phyloP scores from a whole-genome alignment of 179 eudicot genomes.

The Patellifolia procumbens region DNA sequence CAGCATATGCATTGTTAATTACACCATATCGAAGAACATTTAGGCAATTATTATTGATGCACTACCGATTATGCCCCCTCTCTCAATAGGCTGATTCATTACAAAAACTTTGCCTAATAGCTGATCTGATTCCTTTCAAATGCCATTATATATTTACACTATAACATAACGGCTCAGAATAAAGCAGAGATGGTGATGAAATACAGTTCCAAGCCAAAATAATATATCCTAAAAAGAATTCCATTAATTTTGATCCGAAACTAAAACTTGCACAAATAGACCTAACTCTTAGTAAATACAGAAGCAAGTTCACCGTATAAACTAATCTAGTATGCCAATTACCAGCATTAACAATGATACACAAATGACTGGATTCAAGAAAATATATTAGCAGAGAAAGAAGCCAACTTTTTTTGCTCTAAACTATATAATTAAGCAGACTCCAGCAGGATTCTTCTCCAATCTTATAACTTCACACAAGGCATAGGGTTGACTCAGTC shows the following conservation, averaged over 20 bases:
- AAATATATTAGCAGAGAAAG: not conserved
- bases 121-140: not conserved
- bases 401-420: not conserved
- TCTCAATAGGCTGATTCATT: too few relatives aligned
- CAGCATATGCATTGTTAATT: not conserved
- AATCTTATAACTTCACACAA: not conserved
- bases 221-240: too few relatives aligned
- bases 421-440: not conserved
- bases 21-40: not conserved
- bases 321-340: not conserved
- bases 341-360: not conserved
- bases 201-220: not conserved
- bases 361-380: not conserved
- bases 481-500: not conserved
- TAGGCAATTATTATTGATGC: not conserved
- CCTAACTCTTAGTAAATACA: too few relatives aligned
- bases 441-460: not conserved
- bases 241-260: too few relatives aligned
- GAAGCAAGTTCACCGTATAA: too few relatives aligned
- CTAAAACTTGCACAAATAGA: too few relatives aligned
- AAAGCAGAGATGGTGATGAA: not conserved
- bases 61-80: too few relatives aligned
- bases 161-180: not conserved
- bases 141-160: not conserved
- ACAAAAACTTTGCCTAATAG: not conserved